These are phyloP conservation scores for Microdochium trichocladiopsis DNA, from an alignment of 2,329 filamentous ascomycete genomes.

Conservation along the genomic window DNA sequence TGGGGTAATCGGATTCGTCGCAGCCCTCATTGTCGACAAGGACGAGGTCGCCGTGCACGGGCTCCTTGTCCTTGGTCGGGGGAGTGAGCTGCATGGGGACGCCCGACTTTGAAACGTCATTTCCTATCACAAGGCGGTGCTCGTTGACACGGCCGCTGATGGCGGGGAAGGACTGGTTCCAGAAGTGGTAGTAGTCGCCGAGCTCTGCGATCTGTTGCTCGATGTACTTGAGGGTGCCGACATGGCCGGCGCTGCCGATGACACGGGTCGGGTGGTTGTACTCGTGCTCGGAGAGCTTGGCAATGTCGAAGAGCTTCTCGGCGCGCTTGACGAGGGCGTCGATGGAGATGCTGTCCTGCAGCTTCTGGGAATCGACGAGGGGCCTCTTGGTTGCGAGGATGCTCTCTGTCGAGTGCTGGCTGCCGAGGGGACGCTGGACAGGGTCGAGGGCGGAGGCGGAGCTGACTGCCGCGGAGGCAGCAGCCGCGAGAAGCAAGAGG, in stretches of 20 bases:
- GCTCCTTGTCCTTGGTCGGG: constrained; percentile 51
- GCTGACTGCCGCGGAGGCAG: not conserved
- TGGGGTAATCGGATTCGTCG: constrained; percentile 54
- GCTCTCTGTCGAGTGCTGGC: not conserved
- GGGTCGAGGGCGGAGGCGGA: not conserved
- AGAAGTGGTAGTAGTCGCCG: constrained; percentile 54
- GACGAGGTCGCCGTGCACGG: constrained; percentile 53
- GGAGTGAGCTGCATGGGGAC: constrained; percentile 60
- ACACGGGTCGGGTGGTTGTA: constrained; percentile 65
- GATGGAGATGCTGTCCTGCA: constrained; percentile 49
- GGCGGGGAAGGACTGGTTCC: constrained; percentile 58
- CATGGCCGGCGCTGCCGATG: constrained; percentile 60
- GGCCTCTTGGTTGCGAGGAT: constrained; percentile 15
- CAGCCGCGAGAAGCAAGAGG: not conserved
- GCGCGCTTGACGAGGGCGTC: constrained; percentile 52
- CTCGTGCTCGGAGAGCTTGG: constrained; percentile 49
- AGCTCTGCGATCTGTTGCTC: constrained; percentile 44
- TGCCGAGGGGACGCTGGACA: not conserved
- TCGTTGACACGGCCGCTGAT: constrained; percentile 54
- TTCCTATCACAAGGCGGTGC: constrained; percentile 48
- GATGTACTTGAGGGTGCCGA: constrained; percentile 59
- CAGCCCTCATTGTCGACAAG: constrained; percentile 59
- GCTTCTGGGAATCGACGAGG: constrained; percentile 43
- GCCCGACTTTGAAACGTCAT: constrained; percentile 41
- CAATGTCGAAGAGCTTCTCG: constrained; percentile 54